Evolutionary conservation across 352 stramenopile species (phyloP).

Genomic region (Phytophthora quininea): DNA sequence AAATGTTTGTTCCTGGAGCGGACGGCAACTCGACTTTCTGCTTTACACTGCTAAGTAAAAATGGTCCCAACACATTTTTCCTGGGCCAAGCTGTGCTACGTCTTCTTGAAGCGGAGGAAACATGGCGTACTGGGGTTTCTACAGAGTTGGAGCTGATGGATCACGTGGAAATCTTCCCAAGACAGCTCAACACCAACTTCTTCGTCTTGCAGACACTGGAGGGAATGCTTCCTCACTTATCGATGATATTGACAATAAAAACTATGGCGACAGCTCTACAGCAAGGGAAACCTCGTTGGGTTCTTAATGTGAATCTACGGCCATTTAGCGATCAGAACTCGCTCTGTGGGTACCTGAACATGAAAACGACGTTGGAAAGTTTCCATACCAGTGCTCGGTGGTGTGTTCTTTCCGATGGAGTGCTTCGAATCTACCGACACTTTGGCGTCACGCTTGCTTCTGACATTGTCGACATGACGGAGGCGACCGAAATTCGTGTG

Average conservation of each 20-base stretch:
- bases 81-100: constrained; percentile 64
- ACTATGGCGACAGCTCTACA: background rate
- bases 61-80: constrained; percentile 81
- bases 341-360: constrained; percentile 71
- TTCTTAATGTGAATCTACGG: constrained; percentile 48
- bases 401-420: constrained; percentile 70
- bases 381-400: constrained; percentile 67
- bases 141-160: constrained; percentile 50
- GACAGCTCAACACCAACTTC: constrained; percentile 59
- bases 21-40: constrained; percentile 73
- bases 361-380: constrained; percentile 69
- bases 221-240: constrained; percentile 17
- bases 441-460: constrained; percentile 72
- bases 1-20: constrained; percentile 68
- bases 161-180: constrained; percentile 66
- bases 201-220: constrained; percentile 43
- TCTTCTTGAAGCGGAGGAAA: constrained; percentile 46
- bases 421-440: constrained; percentile 74
- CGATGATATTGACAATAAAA: constrained; percentile 16
- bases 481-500: constrained; percentile 45
- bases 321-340: constrained; percentile 57
- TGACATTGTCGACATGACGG: constrained; percentile 62
- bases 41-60: constrained; percentile 79
- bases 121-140: constrained; percentile 46
- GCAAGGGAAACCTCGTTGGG: constrained; percentile 24